Conservation (phyloP, 176 grass and related monocot genomes). For the Lolium rigidum region DNA sequence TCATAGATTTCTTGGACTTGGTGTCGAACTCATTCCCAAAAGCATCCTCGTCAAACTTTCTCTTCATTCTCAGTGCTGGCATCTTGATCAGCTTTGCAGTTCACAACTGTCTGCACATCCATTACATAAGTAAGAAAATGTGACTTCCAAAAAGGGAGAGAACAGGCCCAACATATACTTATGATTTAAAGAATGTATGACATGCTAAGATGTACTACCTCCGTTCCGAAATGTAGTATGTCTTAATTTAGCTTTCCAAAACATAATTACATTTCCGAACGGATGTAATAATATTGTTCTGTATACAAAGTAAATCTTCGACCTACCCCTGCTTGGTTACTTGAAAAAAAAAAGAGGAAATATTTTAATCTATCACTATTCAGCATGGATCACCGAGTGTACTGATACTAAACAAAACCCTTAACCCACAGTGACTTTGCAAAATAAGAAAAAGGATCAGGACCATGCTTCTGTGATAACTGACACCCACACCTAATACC, state of each 20-base stretch:
- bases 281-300: background rate
- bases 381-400: background rate
- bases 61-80: constrained; percentile 80
- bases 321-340: background rate
- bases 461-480: background rate
- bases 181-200: background rate
- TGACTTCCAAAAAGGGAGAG: background rate
- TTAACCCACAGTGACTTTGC: background rate
- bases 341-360: background rate
- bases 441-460: background rate
- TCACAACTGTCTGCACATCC: constrained; percentile 2
- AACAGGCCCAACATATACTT: constrained; percentile 14
- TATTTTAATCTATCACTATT: background rate
- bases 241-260: no score
- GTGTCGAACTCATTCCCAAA: constrained; percentile 42
- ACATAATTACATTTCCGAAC: no score
- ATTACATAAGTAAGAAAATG: constrained; percentile 33
- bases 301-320: background rate
- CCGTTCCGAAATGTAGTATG: no score
- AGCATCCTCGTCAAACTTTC: constrained; percentile 45
- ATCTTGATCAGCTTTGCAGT: constrained; percentile 48
- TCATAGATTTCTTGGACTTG: constrained; percentile 44
- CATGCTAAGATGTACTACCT: background rate
- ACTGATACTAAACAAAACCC: constrained; percentile 1
- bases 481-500: background rate